Base-by-base conservation (phyloP, 1,139 yeast genomes). In the Geotrichum candidum region DNA sequence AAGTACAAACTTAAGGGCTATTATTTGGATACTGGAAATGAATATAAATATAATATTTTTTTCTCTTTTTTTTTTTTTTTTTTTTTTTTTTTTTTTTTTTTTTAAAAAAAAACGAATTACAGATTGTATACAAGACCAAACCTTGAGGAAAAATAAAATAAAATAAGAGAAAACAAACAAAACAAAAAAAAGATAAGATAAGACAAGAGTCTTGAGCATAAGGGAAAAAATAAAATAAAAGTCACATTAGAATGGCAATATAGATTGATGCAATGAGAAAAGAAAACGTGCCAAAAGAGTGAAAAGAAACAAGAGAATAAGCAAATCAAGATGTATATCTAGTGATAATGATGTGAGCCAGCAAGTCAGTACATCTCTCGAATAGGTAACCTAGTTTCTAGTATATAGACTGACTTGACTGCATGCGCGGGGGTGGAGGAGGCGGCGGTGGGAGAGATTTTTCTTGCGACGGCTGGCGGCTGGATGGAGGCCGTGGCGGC, bases 401-500 rank as follows among this genome's bases (percentile, higher is more conserved):
- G 54, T 23, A 38, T n/a, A 5, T 3, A n/a, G 52, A 53, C 15
- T 38, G 23, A 13, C 29, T 51, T 27, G 59, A 29, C 22, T 33
- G 23, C 18, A 52, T n/a, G 6, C 59, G 53, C 11, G 60, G 60
- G n/a, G 56, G 38, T 13, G 60, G 55, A 13, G 60, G 60, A 27
- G 61, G 61, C 13, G 61, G 61, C 22, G 56, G 56, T n/a, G 57
- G 61, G 2, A 48, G 51, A 9, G 54, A 51, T 18, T 46, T 22
- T 6, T 45, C 57, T 55, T 48, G 48, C 9, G 15, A 52, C 22
- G 51, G 56, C 25, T 50, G 51, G 33, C 51, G 56, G 3, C 35
- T 46, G 13, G 38, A 31, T n/a, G 56, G 56, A 18, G 45, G 45
- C 31, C 31, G 31, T 18, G 46, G 46, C 22, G 50, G 22, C 11